These are phyloP conservation scores for Crucihimalaya himalaica DNA, from an alignment of 345 rosid genomes.

Conservation along the genomic window DNA sequence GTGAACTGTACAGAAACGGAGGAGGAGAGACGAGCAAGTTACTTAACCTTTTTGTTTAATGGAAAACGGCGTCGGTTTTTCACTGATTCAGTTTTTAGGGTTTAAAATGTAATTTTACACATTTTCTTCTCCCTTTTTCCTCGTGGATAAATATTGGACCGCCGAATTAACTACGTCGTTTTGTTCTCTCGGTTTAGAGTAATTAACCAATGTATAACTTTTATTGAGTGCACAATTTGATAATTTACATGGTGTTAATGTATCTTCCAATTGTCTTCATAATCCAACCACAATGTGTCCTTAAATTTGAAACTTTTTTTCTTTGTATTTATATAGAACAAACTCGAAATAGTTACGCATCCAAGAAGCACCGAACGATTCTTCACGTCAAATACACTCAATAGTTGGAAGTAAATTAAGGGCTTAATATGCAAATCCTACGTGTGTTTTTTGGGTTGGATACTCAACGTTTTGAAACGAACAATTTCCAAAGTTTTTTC, in stretches of 20 bases:
- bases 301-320: not conserved
- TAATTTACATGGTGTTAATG: not conserved
- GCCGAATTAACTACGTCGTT: conserved; percentile 8
- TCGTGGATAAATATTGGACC: conserved; percentile 24
- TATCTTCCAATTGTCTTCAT: not conserved
- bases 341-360: not conserved
- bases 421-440: not conserved
- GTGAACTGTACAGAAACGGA: conserved; percentile 40
- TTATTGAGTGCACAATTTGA: not conserved
- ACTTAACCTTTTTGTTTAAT: conserved; percentile 58
- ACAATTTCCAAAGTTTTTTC: not conserved
- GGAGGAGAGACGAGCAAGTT: conserved; percentile 48
- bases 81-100: conserved; percentile 17
- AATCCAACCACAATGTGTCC: not conserved
- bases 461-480: not conserved
- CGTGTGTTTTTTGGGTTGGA: not conserved
- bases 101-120: conserved; percentile 34
- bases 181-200: conserved; percentile 26
- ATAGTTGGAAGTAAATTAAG: not conserved
- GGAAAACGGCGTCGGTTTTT: conserved; percentile 16
- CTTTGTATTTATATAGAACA: not conserved
- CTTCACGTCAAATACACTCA: not conserved
- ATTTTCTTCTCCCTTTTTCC: not conserved
- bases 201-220: conserved; percentile 23
- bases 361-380: not conserved